Conservation (phyloP, 108 stramenopile species). For the Cylindrotheca fusiformis region DNA sequence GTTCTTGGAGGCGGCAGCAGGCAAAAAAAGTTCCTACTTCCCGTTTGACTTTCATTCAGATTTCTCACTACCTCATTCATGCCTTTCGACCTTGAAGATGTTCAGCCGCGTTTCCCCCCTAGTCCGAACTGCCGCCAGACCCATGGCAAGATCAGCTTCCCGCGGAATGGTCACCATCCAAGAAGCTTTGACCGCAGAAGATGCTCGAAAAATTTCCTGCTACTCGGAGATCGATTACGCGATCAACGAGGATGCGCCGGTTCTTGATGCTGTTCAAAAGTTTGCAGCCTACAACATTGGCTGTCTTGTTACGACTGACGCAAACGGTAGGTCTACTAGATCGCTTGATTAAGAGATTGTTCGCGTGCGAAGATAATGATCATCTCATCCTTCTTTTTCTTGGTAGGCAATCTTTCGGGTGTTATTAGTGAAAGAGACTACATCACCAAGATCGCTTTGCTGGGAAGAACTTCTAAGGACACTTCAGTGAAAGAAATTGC, state of each 20-base stretch:
- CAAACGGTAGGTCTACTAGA: conserved; percentile 44
- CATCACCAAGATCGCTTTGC: conserved; percentile 85
- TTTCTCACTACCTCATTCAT: neutral
- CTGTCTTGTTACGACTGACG: conserved; percentile 78
- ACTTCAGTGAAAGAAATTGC: conserved; percentile 84
- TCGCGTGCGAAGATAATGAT: neutral
- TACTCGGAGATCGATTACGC: conserved; percentile 87
- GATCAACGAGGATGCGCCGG: conserved; percentile 74
- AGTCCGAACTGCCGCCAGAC: conserved; percentile 37
- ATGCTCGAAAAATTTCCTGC: conserved; percentile 79
- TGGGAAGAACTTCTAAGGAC: conserved; percentile 71
- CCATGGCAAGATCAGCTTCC: conserved; percentile 9
- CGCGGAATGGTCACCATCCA: conserved; percentile 30
- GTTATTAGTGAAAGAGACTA: conserved; percentile 91
- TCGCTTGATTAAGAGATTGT: neutral
- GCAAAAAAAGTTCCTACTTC: neutral
- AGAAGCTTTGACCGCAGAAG: conserved; percentile 66
- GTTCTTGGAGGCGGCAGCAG: neutral
- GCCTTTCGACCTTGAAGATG: conserved; percentile 6
- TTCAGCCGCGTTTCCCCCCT: conserved; percentile 41
- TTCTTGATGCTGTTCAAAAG: conserved; percentile 90
- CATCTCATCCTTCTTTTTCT: conserved; percentile 3
- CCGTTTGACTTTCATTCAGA: neutral
- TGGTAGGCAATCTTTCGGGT: conserved; percentile 62
- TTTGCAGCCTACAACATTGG: conserved; percentile 93